These are phyloP conservation scores for Conringia planisiliqua DNA, from an alignment of 345 rosid genomes.

Conservation along the genomic window DNA sequence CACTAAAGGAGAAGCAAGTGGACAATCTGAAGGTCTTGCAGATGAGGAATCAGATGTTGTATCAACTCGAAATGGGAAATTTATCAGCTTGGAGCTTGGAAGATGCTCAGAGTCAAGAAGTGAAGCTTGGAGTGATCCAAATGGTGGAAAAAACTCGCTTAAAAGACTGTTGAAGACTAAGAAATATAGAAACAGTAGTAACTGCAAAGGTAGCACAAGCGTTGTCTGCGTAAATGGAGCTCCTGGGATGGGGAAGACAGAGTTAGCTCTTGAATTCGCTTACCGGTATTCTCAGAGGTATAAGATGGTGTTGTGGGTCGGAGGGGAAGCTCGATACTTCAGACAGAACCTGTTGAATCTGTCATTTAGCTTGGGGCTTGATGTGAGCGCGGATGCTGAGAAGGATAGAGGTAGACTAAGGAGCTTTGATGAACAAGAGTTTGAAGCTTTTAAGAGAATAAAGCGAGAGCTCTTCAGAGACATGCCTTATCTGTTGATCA, in stretches of 20 bases:
- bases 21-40: slow-evolving; percentile 77
- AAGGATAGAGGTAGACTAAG: slow-evolving; percentile 75
- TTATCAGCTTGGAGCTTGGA: slow-evolving; percentile 64
- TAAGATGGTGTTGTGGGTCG: slow-evolving; percentile 87
- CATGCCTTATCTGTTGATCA: slow-evolving; percentile 79
- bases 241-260: slow-evolving; percentile 85
- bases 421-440: slow-evolving; percentile 85
- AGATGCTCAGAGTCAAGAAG: slow-evolving; percentile 59
- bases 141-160: slow-evolving; percentile 49
- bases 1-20: slow-evolving; percentile 61
- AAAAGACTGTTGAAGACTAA: slow-evolving; percentile 60
- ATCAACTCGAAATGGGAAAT: slow-evolving; percentile 46
- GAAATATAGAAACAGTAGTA: slow-evolving; percentile 57
- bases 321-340: slow-evolving; percentile 81
- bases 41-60: slow-evolving; percentile 68
- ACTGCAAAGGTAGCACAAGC: slow-evolving; percentile 46
- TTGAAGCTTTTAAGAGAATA: slow-evolving; percentile 82
- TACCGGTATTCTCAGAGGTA: slow-evolving; percentile 76
- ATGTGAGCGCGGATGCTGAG: slow-evolving; percentile 84
- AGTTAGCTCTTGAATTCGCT: slow-evolving; percentile 83
- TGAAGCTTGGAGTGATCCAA: slow-evolving; percentile 67
- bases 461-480: slow-evolving; percentile 78
- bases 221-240: slow-evolving; percentile 72
- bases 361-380: slow-evolving; percentile 71
- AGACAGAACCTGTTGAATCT: slow-evolving; percentile 80